Conservation (phyloP, 225 moss, liverwort and hornwort genomes). For the Lunularia cruciata region DNA sequence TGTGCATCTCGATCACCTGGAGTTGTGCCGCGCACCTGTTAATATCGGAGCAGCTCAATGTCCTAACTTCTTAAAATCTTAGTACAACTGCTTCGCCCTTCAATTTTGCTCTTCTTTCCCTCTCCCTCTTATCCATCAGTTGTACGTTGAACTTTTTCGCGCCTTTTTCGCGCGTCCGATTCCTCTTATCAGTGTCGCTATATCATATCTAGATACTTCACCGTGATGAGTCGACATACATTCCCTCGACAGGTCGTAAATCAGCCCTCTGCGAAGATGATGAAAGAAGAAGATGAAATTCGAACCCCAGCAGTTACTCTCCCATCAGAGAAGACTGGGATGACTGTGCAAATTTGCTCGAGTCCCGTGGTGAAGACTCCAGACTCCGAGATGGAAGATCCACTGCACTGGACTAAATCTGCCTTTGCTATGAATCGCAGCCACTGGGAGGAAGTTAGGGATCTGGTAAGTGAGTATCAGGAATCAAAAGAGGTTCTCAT, state of each 20-base stretch:
- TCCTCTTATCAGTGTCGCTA: too few species aligned
- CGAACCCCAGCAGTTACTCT: background rate
- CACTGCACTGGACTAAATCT: constrained; percentile 32
- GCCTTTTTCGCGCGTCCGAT: too few species aligned
- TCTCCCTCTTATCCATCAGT: too few species aligned
- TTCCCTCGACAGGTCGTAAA: background rate
- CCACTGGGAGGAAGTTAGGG: constrained; percentile 44
- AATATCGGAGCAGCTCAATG: too few species aligned
- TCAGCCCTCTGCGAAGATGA: background rate
- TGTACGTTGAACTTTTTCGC: too few species aligned
- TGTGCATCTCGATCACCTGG: too few species aligned
- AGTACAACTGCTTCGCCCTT: too few species aligned
- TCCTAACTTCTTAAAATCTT: too few species aligned
- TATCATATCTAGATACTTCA: too few species aligned
- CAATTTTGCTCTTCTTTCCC: too few species aligned
- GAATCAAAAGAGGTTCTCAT: constrained; percentile 34
- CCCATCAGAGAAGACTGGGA: background rate
- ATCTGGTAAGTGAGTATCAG: constrained; percentile 35
- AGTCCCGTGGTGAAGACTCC: background rate
- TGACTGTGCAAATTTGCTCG: background rate
- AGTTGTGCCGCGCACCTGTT: too few species aligned
- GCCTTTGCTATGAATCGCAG: constrained; percentile 26
- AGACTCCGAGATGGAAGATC: constrained; percentile 9
- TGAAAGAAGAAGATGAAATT: background rate
- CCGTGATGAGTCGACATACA: too few species aligned